phyloP scores from a whole-genome alignment of 495 filamentous ascomycete species.

The Platismatia glauca region DNA sequence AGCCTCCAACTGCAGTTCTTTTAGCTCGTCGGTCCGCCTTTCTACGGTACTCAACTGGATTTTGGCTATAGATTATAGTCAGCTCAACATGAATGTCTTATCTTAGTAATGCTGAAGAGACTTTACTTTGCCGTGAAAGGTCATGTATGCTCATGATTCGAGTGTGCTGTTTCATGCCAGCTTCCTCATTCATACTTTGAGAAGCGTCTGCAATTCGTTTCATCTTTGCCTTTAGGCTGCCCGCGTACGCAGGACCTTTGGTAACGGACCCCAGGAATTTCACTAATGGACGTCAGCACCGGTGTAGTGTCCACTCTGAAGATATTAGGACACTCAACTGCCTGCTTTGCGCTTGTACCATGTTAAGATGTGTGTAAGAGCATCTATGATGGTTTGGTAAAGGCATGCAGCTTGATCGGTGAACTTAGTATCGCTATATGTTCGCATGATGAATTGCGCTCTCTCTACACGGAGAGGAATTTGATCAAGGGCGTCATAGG shows the following conservation, averaged over 20 bases:
- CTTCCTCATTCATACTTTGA: conserved; percentile 15
- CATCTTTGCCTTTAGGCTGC: conserved; percentile 16
- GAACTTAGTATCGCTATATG: conserved; percentile 5
- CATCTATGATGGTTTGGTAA: conserved; percentile 17
- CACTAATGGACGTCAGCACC: conserved; percentile 9
- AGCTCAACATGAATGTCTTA: background rate
- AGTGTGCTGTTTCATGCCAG: conserved; percentile 6
- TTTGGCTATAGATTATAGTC: conserved; percentile 11
- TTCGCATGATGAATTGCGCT: conserved; percentile 17
- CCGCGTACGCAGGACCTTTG: conserved; percentile 19
- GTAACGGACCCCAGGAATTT: conserved; percentile 10
- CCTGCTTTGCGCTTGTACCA: conserved; percentile 18
- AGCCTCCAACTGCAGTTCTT: conserved; percentile 16
- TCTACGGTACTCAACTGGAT: conserved; percentile 10
- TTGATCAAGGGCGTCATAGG: conserved; percentile 14
- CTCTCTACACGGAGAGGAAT: conserved; percentile 15
- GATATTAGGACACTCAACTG: conserved; percentile 6
- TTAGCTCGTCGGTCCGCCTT: conserved; percentile 12
- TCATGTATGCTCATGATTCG: conserved; percentile 11
- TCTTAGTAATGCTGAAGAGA: background rate
- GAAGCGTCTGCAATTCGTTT: conserved; percentile 14
- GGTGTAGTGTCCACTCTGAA: background rate
- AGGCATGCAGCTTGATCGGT: conserved; percentile 14
- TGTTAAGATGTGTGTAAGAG: conserved; percentile 17
- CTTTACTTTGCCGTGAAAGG: conserved; percentile 12